Evolutionary conservation across 345 rosid genomes (phyloP).

Genomic region (Euphorbia pulcherrima): DNA sequence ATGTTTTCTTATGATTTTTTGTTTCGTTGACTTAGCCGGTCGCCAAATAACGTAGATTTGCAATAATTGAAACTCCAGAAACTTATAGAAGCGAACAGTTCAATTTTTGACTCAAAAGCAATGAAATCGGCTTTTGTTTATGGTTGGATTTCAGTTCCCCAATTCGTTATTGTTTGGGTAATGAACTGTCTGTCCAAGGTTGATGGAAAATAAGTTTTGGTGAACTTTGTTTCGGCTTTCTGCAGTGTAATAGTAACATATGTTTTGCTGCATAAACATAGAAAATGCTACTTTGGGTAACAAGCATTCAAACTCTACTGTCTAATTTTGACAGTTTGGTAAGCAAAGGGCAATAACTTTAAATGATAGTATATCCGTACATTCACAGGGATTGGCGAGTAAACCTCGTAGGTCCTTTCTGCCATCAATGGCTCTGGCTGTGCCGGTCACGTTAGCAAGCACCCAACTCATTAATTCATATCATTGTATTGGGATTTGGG

Average conservation of each 20-base stretch:
- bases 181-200: neutral
- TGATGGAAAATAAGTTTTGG: neutral
- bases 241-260: neutral
- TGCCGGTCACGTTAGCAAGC: too few species aligned
- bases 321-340: too few species aligned
- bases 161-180: neutral
- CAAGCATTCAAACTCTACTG: too few species aligned
- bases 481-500: too few species aligned
- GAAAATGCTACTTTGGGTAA: neutral
- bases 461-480: too few species aligned
- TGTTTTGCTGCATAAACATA: neutral
- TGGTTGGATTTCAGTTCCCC: neutral
- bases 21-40: neutral
- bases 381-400: too few species aligned
- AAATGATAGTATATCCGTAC: too few species aligned
- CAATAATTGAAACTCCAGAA: neutral
- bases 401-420: too few species aligned
- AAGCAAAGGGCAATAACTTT: too few species aligned
- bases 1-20: neutral
- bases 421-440: too few species aligned
- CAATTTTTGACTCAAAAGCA: neutral
- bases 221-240: neutral
- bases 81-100: neutral
- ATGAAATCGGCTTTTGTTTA: neutral
- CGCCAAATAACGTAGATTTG: constrained; percentile 5